Conservation (phyloP, 2,329 filamentous ascomycete species). For the Aspergillus awamori region DNA sequence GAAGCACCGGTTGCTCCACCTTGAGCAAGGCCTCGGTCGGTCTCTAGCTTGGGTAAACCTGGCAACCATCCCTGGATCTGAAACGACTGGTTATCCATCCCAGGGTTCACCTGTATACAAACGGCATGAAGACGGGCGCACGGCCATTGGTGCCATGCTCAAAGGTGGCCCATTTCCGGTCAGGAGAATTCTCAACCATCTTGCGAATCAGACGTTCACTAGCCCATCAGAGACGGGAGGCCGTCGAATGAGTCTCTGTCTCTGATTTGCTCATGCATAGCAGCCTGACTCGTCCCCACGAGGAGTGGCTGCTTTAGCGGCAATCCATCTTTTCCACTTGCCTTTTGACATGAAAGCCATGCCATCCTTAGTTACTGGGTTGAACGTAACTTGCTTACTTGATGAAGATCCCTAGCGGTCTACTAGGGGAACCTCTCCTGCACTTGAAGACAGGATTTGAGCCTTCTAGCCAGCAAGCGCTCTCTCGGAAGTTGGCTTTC, state of each 20-base stretch:
- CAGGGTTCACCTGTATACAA: neutral
- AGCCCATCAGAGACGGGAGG: neutral
- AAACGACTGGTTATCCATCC: neutral
- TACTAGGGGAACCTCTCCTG: neutral
- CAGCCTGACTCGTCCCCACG: conserved; percentile 23
- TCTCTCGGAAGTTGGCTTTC: neutral
- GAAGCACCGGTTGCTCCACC: neutral
- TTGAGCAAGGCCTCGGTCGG: neutral
- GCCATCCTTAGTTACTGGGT: neutral
- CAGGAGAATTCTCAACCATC: neutral
- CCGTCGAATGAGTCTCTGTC: neutral
- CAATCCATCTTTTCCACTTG: conserved; percentile 15
- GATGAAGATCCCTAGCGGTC: neutral
- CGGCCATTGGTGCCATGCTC: neutral
- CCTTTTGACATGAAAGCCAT: conserved; percentile 1
- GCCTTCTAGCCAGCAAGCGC: neutral
- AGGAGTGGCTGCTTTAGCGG: conserved; percentile 24
- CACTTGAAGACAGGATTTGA: too few relatives aligned
- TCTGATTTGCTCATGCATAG: conserved; percentile 19
- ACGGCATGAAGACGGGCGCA: neutral
- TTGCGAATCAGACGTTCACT: neutral
- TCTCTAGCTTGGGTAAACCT: neutral
- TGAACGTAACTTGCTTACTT: neutral
- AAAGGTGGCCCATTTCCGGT: neutral
- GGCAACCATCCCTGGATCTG: neutral